Conservation (phyloP, 306 rosid species). For the Aeschynomene evenia region DNA sequence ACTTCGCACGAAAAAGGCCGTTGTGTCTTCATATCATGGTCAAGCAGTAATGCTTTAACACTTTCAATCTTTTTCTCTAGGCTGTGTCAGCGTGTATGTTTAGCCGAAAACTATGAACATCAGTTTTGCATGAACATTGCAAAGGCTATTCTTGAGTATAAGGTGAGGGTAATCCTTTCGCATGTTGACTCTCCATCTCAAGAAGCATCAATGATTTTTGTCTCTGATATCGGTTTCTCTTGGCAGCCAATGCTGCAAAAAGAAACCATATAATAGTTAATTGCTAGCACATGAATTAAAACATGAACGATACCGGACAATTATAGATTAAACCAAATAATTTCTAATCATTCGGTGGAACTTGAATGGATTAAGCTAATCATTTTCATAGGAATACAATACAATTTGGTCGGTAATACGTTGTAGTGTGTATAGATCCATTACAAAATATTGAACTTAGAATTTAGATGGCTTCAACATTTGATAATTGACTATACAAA, state of each 20-base stretch:
- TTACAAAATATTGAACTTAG: background rate
- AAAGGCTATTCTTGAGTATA: slow-evolving; percentile 34
- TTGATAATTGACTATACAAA: background rate
- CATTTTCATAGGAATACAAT: background rate
- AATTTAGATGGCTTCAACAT: slow-evolving; percentile 10
- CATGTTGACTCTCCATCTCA: slow-evolving; percentile 98
- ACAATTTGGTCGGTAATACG: background rate
- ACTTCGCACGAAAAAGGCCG: slow-evolving; percentile 25
- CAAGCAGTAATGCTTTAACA: slow-evolving; percentile 24
- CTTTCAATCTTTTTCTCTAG: slow-evolving; percentile 2
- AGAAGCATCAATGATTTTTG: slow-evolving; percentile 89
- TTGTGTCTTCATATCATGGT: slow-evolving; percentile 25
- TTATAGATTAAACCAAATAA: background rate
- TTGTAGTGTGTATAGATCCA: background rate
- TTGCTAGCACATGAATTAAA: slow-evolving; percentile 8
- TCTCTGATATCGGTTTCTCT: slow-evolving; percentile 80
- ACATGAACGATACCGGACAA: background rate
- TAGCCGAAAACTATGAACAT: slow-evolving; percentile 27
- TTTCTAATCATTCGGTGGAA: slow-evolving; percentile 8
- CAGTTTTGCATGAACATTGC: background rate
- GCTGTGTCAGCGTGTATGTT: slow-evolving; percentile 31
- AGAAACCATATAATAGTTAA: slow-evolving; percentile 18
- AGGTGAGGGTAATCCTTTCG: slow-evolving; percentile 73
- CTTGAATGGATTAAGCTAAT: background rate
- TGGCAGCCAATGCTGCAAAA: slow-evolving; percentile 83